phyloP scores from a whole-genome alignment of 2,329 filamentous ascomycete genomes.

The Trichothecium roseum region DNA sequence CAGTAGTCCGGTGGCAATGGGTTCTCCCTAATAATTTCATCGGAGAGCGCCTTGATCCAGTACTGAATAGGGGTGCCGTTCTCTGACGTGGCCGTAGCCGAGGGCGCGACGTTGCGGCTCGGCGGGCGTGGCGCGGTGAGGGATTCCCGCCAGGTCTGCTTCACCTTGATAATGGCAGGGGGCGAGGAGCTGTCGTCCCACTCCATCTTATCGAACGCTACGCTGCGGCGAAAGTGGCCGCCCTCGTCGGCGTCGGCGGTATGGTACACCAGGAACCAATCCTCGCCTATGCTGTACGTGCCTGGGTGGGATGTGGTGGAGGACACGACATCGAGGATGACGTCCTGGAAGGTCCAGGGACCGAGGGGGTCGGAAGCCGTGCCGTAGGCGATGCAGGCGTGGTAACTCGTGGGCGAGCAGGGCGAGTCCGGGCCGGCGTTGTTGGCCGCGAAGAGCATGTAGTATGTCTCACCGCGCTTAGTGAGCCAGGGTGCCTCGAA shows the following conservation, averaged over 20 bases:
- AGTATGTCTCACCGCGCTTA: constrained; percentile 23
- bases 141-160: constrained; percentile 16
- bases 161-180: constrained; percentile 16
- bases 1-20: constrained; percentile 27
- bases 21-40: constrained; percentile 16
- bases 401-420: constrained; percentile 25
- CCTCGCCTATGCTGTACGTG: constrained; percentile 16
- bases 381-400: constrained; percentile 26
- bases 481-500: constrained; percentile 29
- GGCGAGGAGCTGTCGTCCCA: constrained; percentile 19
- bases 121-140: constrained; percentile 10
- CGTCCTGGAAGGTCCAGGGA: constrained; percentile 22
- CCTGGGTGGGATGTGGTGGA: constrained; percentile 25
- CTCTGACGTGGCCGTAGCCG: constrained; percentile 13
- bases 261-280: constrained; percentile 23
- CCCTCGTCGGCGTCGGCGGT: constrained; percentile 22
- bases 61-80: constrained; percentile 23
- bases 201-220: constrained; percentile 21
- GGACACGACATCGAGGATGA: constrained; percentile 23
- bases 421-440: constrained; percentile 23
- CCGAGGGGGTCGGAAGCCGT: constrained; percentile 21
- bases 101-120: constrained; percentile 21
- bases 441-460: constrained; percentile 28
- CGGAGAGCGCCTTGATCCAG: constrained; percentile 23
- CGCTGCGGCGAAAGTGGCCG: constrained; percentile 23